phyloP scores from a whole-genome alignment of 768 basidiomycete species.

The Leucogyrophana mollusca region DNA sequence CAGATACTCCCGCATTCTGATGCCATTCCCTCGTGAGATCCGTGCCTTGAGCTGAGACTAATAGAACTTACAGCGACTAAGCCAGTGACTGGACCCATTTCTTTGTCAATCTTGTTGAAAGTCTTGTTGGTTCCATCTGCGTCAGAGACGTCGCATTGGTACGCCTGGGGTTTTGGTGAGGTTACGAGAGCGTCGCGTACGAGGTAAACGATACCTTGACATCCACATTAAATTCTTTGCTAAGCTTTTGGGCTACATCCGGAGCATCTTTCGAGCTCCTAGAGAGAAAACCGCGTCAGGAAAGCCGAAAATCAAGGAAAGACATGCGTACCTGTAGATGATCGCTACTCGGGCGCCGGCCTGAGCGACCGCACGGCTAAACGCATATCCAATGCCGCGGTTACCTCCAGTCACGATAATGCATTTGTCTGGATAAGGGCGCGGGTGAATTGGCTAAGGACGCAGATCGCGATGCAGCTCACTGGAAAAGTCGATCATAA shows the following conservation, averaged over 20 bases:
- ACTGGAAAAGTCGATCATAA: slow-evolving; percentile 30
- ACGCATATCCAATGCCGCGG: slow-evolving; percentile 59
- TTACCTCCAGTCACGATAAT: slow-evolving; percentile 63
- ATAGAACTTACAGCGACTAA: slow-evolving; percentile 53
- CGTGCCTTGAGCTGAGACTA: too few relatives aligned
- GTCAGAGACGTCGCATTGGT: slow-evolving; percentile 60
- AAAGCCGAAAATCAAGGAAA: background rate
- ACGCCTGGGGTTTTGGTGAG: slow-evolving; percentile 41
- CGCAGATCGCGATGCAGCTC: slow-evolving; percentile 9
- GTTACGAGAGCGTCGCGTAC: background rate
- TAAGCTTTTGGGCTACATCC: slow-evolving; percentile 45
- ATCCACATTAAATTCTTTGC: slow-evolving; percentile 42
- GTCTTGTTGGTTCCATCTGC: slow-evolving; percentile 40
- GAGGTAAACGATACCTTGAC: slow-evolving; percentile 26
- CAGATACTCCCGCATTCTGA: slow-evolving; percentile 63
- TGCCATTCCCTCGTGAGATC: too few relatives aligned
- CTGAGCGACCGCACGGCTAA: slow-evolving; percentile 49
- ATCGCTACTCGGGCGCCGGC: slow-evolving; percentile 61
- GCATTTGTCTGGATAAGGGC: slow-evolving; percentile 35
- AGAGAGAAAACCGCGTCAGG: background rate
- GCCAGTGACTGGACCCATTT: slow-evolving; percentile 48
- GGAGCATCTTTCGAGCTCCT: slow-evolving; percentile 50
- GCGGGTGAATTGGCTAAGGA: background rate
- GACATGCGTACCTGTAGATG: slow-evolving; percentile 46
- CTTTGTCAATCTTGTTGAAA: slow-evolving; percentile 47